A percentile compares a stretch with the other conserved stretches of the same genome.
These are phyloP conservation scores for Lenwebbia sp. DNA, from an alignment of 345 rosid species.

Conservation along the genomic window DNA sequence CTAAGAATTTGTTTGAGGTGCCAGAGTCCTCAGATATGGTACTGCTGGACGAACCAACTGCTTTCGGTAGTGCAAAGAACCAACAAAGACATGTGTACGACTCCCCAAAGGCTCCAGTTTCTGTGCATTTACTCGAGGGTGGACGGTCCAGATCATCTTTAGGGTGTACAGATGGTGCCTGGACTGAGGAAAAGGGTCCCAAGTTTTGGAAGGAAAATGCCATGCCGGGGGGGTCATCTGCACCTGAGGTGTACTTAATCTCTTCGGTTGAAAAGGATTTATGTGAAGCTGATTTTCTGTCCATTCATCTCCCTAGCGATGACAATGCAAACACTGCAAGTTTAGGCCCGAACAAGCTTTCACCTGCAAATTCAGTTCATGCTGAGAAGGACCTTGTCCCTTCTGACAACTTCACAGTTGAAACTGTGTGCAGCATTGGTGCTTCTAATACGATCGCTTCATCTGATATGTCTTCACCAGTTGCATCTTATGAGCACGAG, in stretches of 20 bases:
- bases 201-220: neutral
- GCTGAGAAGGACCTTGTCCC: neutral
- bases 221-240: neutral
- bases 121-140: neutral
- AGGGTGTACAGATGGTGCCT: neutral
- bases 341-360: neutral
- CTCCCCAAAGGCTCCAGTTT: neutral
- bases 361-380: neutral
- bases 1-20: neutral
- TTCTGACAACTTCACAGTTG: neutral
- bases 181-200: neutral
- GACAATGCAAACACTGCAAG: neutral
- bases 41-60: neutral
- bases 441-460: neutral
- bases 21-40: neutral
- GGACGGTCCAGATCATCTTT: neutral
- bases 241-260: neutral
- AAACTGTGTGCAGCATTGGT: neutral
- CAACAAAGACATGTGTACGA: neutral
- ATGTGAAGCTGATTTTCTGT: neutral
- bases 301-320: neutral
- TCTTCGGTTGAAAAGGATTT: neutral
- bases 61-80: neutral
- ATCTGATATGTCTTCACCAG: neutral
- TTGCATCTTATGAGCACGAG: neutral